phyloP scores from a whole-genome alignment of 495 filamentous ascomycete species.

The Cladorrhinum samala region DNA sequence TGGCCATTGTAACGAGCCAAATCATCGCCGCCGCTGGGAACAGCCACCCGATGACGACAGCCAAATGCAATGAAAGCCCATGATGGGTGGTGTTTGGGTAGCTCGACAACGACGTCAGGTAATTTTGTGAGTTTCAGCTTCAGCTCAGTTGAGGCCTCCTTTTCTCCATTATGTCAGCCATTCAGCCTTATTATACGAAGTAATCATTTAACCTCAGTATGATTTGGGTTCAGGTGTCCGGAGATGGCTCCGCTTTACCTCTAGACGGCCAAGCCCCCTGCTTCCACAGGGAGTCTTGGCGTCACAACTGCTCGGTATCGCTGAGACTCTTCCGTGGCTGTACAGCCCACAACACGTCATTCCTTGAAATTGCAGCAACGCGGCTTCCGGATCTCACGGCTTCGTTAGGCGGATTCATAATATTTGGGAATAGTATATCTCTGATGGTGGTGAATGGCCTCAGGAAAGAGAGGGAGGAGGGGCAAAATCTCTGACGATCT shows the following conservation, averaged over 20 bases:
- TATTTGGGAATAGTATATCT: background rate
- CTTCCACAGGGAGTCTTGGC: background rate
- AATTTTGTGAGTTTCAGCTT: background rate
- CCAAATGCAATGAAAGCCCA: slow-evolving; percentile 9
- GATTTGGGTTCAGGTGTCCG: background rate
- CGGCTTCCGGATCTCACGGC: background rate
- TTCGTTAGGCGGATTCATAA: background rate
- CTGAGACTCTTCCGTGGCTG: slow-evolving; percentile 5
- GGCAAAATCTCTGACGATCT: no score
- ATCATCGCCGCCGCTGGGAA: slow-evolving; percentile 15
- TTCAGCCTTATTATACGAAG: background rate
- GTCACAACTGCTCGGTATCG: background rate
- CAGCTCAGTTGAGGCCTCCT: background rate
- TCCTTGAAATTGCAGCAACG: slow-evolving; percentile 12
- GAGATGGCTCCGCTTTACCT: background rate
- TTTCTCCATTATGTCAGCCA: background rate
- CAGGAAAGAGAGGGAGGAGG: background rate
- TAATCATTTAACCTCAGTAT: background rate
- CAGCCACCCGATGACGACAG: slow-evolving; percentile 18
- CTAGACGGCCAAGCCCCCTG: background rate
- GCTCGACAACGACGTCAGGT: no score
- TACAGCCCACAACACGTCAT: background rate
- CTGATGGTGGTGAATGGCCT: background rate
- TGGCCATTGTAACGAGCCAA: background rate
- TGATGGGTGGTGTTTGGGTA: background rate